Evolutionary conservation across 176 grass and related monocot genomes (phyloP).

Genomic region (Aegilops umbellulata): DNA sequence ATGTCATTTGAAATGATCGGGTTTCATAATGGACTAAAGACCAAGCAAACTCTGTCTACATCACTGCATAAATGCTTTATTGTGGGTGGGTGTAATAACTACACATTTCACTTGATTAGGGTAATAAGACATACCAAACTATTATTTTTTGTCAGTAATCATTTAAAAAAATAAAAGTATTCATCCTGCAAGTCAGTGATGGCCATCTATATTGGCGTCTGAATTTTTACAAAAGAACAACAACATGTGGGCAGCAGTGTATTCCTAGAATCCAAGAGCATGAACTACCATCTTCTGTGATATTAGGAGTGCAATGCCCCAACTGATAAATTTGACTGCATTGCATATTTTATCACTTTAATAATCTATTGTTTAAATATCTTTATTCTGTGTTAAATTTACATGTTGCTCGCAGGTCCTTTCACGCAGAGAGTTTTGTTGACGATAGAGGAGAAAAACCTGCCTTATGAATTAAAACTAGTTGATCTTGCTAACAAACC

Average conservation of each 20-base stretch:
- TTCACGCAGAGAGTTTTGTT: slow-evolving; percentile 85
- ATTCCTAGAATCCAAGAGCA: neutral
- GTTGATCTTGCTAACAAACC: slow-evolving; percentile 84
- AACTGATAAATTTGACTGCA: slow-evolving; percentile 1
- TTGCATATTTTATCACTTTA: neutral
- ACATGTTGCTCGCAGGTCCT: slow-evolving; percentile 54
- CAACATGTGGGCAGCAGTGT: neutral
- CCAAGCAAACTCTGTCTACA: neutral
- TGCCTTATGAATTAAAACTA: slow-evolving; percentile 68
- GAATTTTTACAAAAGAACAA: neutral
- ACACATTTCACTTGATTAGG: neutral
- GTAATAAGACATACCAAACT: neutral
- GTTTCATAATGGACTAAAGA: neutral
- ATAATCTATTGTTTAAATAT: neutral
- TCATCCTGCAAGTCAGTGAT: neutral
- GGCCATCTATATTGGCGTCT: neutral
- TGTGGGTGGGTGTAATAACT: neutral
- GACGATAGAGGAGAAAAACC: slow-evolving; percentile 85
- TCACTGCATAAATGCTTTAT: neutral
- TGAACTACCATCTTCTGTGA: neutral
- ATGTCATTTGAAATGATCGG: neutral
- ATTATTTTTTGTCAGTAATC: neutral
- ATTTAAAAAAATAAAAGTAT: neutral
- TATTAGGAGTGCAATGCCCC: neutral
- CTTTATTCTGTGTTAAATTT: slow-evolving; percentile 2